phyloP scores from a whole-genome alignment of 129 eudicot species.

The Saposhnikovia divaricata region DNA sequence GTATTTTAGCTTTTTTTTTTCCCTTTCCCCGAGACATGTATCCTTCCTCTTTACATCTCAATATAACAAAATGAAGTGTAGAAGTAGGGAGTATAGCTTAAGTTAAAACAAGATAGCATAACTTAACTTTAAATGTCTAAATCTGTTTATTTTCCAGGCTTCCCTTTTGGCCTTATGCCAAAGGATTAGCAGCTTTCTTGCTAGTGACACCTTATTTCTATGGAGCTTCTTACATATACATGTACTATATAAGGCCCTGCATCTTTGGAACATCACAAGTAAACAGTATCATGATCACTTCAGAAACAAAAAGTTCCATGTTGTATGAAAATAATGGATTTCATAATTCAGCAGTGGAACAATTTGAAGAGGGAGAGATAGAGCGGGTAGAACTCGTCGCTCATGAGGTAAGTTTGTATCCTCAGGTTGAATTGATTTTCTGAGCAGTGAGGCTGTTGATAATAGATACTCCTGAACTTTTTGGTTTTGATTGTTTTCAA shows the following conservation, averaged over 20 bases:
- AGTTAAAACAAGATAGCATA: not conserved
- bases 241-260: conserved; percentile 12
- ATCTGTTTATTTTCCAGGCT: conserved; percentile 18
- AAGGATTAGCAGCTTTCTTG: conserved; percentile 26
- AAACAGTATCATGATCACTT: not conserved
- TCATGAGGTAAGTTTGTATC: conserved; percentile 17
- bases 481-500: not conserved
- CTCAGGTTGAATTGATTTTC: not conserved
- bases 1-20: not conserved
- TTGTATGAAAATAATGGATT: conserved; percentile 11
- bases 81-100: not conserved
- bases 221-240: conserved; percentile 26
- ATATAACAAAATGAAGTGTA: not conserved
- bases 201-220: conserved; percentile 20
- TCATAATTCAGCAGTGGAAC: conserved; percentile 10
- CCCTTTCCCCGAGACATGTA: not conserved
- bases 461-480: not conserved
- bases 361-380: not conserved
- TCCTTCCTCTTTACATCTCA: not conserved
- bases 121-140: not conserved
- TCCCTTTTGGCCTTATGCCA: conserved; percentile 28
- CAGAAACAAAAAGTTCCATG: conserved; percentile 5
- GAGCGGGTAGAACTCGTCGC: conserved; percentile 11
- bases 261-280: conserved; percentile 1
- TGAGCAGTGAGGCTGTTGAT: not conserved